A percentile compares a stretch with the other conserved stretches of the same genome.
Evolutionary conservation across 768 basidiomycete species (phyloP).

Genomic region (Psilocybe cubensis): DNA sequence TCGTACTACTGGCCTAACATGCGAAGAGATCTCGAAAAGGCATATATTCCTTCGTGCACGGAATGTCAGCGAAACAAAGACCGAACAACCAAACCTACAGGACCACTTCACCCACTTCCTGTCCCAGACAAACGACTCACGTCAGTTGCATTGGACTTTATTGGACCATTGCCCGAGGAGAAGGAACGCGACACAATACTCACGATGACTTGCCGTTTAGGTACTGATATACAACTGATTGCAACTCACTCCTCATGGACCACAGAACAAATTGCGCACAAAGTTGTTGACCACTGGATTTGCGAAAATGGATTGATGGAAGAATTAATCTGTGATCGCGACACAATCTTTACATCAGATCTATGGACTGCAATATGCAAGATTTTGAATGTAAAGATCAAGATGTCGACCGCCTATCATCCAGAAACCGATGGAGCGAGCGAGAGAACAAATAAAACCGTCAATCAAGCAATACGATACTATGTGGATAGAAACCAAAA

Average conservation of each 20-base stretch:
- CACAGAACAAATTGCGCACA: neutral
- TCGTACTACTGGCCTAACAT: slow-evolving; percentile 41
- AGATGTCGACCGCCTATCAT: slow-evolving; percentile 30
- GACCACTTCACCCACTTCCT: slow-evolving; percentile 32
- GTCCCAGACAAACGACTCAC: slow-evolving; percentile 15
- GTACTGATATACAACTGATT: neutral
- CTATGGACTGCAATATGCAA: neutral
- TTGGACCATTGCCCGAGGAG: neutral
- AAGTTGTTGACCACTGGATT: neutral
- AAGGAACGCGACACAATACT: neutral
- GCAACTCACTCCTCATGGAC: neutral
- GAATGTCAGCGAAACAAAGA: slow-evolving; percentile 44
- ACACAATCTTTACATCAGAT: neutral
- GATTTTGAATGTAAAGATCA: neutral
- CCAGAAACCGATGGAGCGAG: slow-evolving; percentile 38
- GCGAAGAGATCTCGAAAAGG: no score
- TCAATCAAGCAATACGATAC: slow-evolving; percentile 30
- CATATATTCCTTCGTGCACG: slow-evolving; percentile 34
- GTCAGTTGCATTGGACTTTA: slow-evolving; percentile 4
- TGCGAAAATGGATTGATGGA: neutral
- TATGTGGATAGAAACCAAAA: slow-evolving; percentile 32
- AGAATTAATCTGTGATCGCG: neutral
- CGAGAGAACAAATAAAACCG: slow-evolving; percentile 34
- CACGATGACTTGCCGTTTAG: neutral
- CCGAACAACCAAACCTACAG: slow-evolving; percentile 23